phyloP scores from a whole-genome alignment of 495 filamentous ascomycete genomes.

The Penicillium nucicola region DNA sequence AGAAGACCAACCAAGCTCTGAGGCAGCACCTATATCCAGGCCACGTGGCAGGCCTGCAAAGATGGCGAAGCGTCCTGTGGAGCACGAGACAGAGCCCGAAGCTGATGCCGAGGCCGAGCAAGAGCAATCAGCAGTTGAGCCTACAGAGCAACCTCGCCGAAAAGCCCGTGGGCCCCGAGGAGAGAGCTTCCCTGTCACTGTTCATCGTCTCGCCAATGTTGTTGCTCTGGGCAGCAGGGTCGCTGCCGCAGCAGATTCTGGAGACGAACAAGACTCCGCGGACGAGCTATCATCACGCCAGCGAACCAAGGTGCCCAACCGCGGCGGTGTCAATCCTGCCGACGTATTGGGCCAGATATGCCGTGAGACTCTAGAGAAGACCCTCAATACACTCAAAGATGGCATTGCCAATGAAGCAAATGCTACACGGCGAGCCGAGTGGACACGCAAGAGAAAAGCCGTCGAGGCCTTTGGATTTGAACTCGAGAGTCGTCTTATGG shows the following conservation, averaged over 20 bases:
- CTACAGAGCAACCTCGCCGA: constrained; percentile 17
- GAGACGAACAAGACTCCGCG: constrained; percentile 30
- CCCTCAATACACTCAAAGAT: constrained; percentile 36
- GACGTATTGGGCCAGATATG: constrained; percentile 70
- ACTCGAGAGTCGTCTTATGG: constrained; percentile 60
- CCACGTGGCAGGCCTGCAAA: constrained; percentile 18
- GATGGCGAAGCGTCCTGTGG: constrained; percentile 8
- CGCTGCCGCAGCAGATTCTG: constrained; percentile 14
- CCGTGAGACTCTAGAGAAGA: constrained; percentile 61
- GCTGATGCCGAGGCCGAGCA: constrained; percentile 10
- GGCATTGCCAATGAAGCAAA: constrained; percentile 38
- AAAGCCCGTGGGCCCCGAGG: constrained; percentile 35
- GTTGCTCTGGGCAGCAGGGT: constrained; percentile 23
- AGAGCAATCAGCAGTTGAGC: constrained; percentile 3
- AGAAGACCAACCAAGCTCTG: constrained; percentile 1
- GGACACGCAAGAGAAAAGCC: constrained; percentile 57
- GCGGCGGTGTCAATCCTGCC: constrained; percentile 64
- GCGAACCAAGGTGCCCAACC: constrained; percentile 43
- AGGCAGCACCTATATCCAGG: constrained; percentile 7
- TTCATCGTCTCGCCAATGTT: constrained; percentile 42
- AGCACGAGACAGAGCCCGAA: constrained; percentile 5
- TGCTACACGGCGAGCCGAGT: constrained; percentile 45
- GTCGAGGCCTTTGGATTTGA: constrained; percentile 69
- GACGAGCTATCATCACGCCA: constrained; percentile 32
- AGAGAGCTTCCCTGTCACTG: constrained; percentile 43